Evolutionary conservation across 1,139 yeast species (phyloP), one percentile per base, ranked within the genome.

Genomic region (Saccharomyces hybrid): DNA sequence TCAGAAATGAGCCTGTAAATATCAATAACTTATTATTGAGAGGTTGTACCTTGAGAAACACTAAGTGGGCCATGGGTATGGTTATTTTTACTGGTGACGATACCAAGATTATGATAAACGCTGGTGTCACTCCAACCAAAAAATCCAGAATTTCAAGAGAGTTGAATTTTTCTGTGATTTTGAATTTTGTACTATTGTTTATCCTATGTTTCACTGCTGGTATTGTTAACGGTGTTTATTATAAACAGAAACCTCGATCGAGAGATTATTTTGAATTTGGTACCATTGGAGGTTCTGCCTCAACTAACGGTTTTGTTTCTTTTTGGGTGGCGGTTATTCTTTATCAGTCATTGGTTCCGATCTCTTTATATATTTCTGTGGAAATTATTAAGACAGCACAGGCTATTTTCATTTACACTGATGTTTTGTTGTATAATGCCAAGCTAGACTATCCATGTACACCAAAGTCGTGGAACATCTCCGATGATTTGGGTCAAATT

Each of bases 401-500:
- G 67, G 98, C 99, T 0, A 90, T 81, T 61, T 93, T 93, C 76
- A 93, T 93, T 63, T 90, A 84, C 70, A 84, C 95, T 4, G 99
- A 93, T 72, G 80, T 82, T 44, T 78, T 84, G 65, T 85, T 95
- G 91, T 93, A 91, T 70, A 85, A 91, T 67, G 87, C 81, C 52
- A 83, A 79, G 59, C 75, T 93, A 59, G 97, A 95, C 70, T 91
- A 88, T 70, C 98, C 98, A 0, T 93, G 99, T 71, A 83, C 93
- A 2, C 98, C 99, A 4, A 93, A 93, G 68, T 81, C 97, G 0
- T 93, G 99, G 99, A 89, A 86, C 69, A 91, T 93, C 52, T 89
- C 97, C 13, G 99, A 93, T 73, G 99, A 93, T 70, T 77, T 93
- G 66, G 99, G 99, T 32, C 99, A 93, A 72, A 86, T 93, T 63